Evolutionary conservation across 1,284 basidiomycete species (phyloP).

Genomic region (Cutaneotrichosporon sp.): DNA sequence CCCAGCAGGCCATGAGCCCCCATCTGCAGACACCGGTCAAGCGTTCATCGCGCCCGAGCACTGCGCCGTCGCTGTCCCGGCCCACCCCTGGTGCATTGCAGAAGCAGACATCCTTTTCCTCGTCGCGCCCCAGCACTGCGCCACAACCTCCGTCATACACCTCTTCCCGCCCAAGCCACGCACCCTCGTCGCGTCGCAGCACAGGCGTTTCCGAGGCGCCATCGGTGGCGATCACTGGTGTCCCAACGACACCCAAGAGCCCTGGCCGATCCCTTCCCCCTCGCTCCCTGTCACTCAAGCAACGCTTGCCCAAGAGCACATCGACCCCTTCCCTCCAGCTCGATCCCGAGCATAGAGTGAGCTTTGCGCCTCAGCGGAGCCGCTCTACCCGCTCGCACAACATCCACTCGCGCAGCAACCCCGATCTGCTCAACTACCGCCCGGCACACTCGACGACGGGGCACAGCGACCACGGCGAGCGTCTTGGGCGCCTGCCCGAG

Average conservation of each 20-base stretch:
- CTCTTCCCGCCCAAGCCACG: not conserved
- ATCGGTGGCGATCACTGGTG: not conserved
- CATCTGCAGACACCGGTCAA: not conserved
- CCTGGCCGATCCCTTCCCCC: not conserved
- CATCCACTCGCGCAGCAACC: slow-evolving; percentile 10
- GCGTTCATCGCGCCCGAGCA: not conserved
- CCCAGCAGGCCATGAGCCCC: not conserved
- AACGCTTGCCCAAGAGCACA: slow-evolving; percentile 12
- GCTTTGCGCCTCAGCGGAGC: not conserved
- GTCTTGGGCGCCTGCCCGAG: not conserved
- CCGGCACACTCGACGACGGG: slow-evolving; percentile 3
- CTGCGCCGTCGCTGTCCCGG: not conserved
- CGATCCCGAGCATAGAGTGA: not conserved
- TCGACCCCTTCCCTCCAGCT: slow-evolving; percentile 6
- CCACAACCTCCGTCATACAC: not conserved
- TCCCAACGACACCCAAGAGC: not conserved
- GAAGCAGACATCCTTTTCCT: not conserved
- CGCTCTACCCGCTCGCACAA: slow-evolving; percentile 6
- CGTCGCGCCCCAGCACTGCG: not conserved
- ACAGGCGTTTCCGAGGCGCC: not conserved
- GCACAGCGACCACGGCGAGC: not conserved
- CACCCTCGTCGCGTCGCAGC: not conserved
- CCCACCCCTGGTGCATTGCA: not conserved
- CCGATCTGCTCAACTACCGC: slow-evolving; percentile 7
- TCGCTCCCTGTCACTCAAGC: not conserved